Base-by-base conservation (phyloP, 352 stramenopile species). In the Globisporangium parvum region DNA sequence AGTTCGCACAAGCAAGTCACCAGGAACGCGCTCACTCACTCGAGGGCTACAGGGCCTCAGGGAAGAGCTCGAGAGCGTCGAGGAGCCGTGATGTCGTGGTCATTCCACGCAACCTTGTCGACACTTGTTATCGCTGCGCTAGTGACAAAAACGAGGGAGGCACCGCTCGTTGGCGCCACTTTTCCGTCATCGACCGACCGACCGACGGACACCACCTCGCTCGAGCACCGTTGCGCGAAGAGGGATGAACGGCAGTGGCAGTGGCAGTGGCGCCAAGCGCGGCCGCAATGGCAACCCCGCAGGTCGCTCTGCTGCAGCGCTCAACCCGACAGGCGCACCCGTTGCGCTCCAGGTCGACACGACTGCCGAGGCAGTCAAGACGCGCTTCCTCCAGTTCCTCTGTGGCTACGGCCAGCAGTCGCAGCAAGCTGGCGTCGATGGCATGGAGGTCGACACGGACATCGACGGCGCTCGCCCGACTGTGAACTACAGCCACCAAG, bases 401-500 rank as follows among this genome's bases (percentile, higher is more conserved):
- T 89, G 81, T 28, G 73, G 78, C 47, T 91, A 91, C 44, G 77
- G 79, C 0, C 77, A 88, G 64, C 64, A 45, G 39, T n/a, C 44
- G 15, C 46, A 31, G 1, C 31, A 40, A 11, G 45, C 49, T 26
- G 53, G 51, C 3, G 40, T 39, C 26, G 62, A 65, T 35, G 53
- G 55, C 41, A 53, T 49, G 0, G 59, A 59, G 23, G 60, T n/a
- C 6, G 57, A 68, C 40, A 51, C 42, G 0, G 57, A 63, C 20
- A 56, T 17, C 11, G 59, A 71, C 21, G 24, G 8, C 11, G 24
- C 35, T 6, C 45, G 40, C 0, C 33, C 57, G 21, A 83, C 70
- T 11, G 77, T 92, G 28, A 92, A 86, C 48, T 94, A 94, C 69
- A 80, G 71, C 48, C 84, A 94, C 55, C 84, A 94, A 60, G 81